Conservation (phyloP, 768 basidiomycete species). For the Serendipita sp. region DNA sequence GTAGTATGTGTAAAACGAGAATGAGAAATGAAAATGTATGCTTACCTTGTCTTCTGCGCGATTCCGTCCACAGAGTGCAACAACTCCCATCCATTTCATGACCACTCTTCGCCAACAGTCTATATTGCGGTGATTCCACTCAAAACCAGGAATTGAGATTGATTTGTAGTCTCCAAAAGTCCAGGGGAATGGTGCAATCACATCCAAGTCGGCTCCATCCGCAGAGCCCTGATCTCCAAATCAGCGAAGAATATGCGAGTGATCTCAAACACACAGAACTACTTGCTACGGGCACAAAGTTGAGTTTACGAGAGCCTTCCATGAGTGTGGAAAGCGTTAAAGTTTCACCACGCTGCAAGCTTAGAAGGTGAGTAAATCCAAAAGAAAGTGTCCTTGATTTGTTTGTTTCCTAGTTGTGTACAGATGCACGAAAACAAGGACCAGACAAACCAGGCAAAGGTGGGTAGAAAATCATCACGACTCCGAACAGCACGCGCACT, state of each 20-base stretch:
- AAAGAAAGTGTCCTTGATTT: background rate
- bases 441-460: background rate
- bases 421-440: background rate
- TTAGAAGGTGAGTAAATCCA: background rate
- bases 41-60: background rate
- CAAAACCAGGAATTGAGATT: background rate
- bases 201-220: background rate
- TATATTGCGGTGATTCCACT: background rate
- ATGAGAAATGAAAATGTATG: background rate
- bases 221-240: background rate
- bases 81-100: background rate
- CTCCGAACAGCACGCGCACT: background rate
- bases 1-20: background rate
- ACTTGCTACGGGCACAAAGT: background rate
- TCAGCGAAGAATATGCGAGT: background rate
- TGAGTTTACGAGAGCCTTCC: background rate
- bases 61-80: background rate
- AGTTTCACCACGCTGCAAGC: background rate
- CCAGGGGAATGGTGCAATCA: background rate
- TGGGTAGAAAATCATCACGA: background rate
- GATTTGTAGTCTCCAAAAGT: background rate
- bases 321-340: background rate
- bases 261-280: background rate
- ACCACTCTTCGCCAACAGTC: background rate
- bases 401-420: background rate